phyloP scores from a whole-genome alignment of 2,329 filamentous ascomycete genomes.

The Sphaerulina vaccinii region DNA sequence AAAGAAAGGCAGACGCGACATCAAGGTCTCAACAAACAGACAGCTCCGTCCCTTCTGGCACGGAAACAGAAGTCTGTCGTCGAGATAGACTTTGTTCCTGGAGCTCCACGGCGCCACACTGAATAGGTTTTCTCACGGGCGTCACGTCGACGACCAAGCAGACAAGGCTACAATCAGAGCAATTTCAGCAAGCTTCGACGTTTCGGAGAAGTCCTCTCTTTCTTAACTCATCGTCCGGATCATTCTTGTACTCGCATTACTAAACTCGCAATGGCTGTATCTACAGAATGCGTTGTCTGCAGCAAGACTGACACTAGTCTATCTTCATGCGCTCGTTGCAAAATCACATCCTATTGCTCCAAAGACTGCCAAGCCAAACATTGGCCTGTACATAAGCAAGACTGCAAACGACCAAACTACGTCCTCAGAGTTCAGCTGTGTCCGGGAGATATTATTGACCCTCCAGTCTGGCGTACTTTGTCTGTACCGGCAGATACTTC shows the following conservation, averaged over 20 bases:
- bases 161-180: background rate
- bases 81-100: no score
- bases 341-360: slow-evolving; percentile 13
- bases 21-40: background rate
- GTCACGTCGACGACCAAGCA: background rate
- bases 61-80: no score
- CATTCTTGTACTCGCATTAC: background rate
- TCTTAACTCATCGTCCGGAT: no score
- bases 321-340: slow-evolving; percentile 13
- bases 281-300: slow-evolving; percentile 2
- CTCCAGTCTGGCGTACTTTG: slow-evolving; percentile 29
- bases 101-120: no score
- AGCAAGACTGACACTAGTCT: slow-evolving; percentile 3
- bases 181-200: no score
- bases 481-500: slow-evolving; percentile 29
- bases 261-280: background rate
- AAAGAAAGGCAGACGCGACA: background rate
- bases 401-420: slow-evolving; percentile 31
- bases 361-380: slow-evolving; percentile 20
- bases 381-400: slow-evolving; percentile 22
- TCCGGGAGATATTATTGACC: slow-evolving; percentile 22
- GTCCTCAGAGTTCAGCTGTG: slow-evolving; percentile 28
- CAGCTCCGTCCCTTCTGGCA: background rate
- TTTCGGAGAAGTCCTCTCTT: no score
- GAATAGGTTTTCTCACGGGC: no score